Evolutionary conservation across 257 asterid genomes (phyloP).

Genomic region (Paraleonurus japonicus): DNA sequence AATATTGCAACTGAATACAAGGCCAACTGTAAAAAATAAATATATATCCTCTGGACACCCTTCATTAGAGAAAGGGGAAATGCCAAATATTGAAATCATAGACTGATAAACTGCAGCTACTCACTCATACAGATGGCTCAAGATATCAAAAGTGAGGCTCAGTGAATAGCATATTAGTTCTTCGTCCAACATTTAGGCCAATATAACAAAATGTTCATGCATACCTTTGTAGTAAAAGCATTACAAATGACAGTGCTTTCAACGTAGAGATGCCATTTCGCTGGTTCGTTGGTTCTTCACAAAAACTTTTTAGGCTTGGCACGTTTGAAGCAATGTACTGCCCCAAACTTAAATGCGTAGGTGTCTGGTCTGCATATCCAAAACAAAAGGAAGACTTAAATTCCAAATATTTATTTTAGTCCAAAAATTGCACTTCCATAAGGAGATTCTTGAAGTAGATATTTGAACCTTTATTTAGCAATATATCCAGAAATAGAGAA

Average conservation of each 20-base stretch:
- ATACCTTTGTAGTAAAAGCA: conserved; percentile 81
- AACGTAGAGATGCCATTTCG: conserved; percentile 59
- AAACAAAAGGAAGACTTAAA: not conserved
- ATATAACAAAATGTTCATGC: conserved; percentile 8
- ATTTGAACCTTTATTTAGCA: conserved; percentile 13
- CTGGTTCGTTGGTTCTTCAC: conserved; percentile 49
- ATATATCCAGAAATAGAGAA: not conserved
- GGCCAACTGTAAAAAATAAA: not conserved
- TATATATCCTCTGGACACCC: not conserved
- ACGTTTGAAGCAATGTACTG: conserved; percentile 72
- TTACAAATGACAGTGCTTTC: conserved; percentile 68
- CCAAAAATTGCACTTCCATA: not conserved
- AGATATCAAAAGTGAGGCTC: conserved; percentile 1
- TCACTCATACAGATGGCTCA: not conserved
- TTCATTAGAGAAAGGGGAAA: conserved; percentile 5
- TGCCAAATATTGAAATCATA: conserved; percentile 3
- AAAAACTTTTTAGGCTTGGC: conserved; percentile 66
- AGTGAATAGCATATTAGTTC: not conserved
- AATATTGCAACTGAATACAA: conserved; percentile 15
- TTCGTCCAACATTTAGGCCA: not conserved
- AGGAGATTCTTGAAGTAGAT: conserved; percentile 7
- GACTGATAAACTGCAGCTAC: conserved; percentile 1
- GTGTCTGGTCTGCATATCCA: conserved; percentile 57
- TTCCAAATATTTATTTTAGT: not conserved
- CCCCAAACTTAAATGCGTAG: conserved; percentile 57